Base-by-base conservation (phyloP, 306 rosid species). In the Castanea mollissima region DNA sequence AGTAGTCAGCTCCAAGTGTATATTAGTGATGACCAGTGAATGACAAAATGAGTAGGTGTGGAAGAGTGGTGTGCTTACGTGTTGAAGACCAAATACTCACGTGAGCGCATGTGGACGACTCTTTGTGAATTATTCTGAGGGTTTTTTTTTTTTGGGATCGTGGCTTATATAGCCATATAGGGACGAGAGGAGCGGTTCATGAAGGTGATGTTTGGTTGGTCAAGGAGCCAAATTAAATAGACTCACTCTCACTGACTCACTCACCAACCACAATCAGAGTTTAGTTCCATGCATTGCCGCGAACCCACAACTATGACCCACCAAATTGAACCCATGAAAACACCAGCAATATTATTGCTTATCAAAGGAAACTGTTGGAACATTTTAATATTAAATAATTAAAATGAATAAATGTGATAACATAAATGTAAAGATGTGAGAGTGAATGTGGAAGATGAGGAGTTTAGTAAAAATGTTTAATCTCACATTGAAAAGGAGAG, bases 201-300 rank as follows among this genome's bases (percentile, higher is more conserved):
- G 64, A 55, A 62, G 8, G 63, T 59, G 75, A 54, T 55, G 65
- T 20, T 16, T 29, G 74, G 71, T 60, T 60, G 80, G 18, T 29
- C 4, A 11, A 63, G 80, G 18, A 31, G 80, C 76, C 81, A 69
- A 67, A 14, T 27, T 21, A 21, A 81, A 77, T 21, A 21, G 83
- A 77, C 87, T 57, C 59, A 46, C 11, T 41, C 2, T 41, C 46
- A 41, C 46, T 41, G 46, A 41, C 46, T 41, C 46, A 41, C 46
- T 41, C 27, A 11, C 76, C 69, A 72, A 82, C 76, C 78, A 78
- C 0, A 12, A 49, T 49, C 15, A 49, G 54, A 49, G 54, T 49
- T 49, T 49, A 49, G 13, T 49, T 49, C 15, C 54, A 49, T 49
- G 54, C 14, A 49, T 10, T 49, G 54, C 54, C 54, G 54, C 54